Conservation (phyloP, 495 filamentous ascomycete genomes). For the Glonium stellatum region DNA sequence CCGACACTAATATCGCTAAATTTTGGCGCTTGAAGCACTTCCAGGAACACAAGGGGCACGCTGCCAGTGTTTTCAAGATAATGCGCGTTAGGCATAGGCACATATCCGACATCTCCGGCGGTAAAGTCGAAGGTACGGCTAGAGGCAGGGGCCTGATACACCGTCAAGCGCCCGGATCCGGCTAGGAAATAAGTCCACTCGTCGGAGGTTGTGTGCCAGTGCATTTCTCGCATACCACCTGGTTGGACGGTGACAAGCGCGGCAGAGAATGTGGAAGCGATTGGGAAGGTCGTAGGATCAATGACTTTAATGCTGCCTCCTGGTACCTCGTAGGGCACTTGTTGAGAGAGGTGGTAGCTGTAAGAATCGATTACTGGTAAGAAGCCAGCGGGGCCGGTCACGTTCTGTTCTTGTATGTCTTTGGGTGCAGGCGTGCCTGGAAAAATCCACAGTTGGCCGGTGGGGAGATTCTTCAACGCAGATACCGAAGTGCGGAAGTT, state of each 20-base stretch:
- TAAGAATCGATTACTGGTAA: conserved; percentile 49
- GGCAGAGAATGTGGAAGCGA: conserved; percentile 56
- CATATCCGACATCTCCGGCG: conserved; percentile 65
- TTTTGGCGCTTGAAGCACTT: conserved; percentile 58
- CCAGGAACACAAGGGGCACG: conserved; percentile 59
- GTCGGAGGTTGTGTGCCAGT: conserved; percentile 69
- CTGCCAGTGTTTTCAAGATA: conserved; percentile 68
- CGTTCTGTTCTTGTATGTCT: conserved; percentile 43
- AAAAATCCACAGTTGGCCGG: conserved; percentile 61
- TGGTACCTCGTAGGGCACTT: conserved; percentile 49
- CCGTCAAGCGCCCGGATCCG: conserved; percentile 59
- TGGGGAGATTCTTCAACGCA: conserved; percentile 50
- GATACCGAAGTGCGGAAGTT: conserved; percentile 56
- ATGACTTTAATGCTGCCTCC: conserved; percentile 57
- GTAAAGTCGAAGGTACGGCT: conserved; percentile 67
- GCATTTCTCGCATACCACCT: conserved; percentile 68
- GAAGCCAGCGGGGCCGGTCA: conserved; percentile 53
- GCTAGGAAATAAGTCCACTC: conserved; percentile 72
- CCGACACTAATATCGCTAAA: conserved; percentile 60
- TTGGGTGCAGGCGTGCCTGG: conserved; percentile 56
- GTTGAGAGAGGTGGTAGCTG: conserved; percentile 59
- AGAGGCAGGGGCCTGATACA: conserved; percentile 52
- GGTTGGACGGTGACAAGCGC: conserved; percentile 56
- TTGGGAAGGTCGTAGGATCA: conserved; percentile 57
- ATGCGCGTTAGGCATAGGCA: conserved; percentile 56